Evolutionary conservation across 805 yeast genomes (phyloP), one percentile per base, ranked within the genome.

Genomic region (Grigorovia yakushimaensis): DNA sequence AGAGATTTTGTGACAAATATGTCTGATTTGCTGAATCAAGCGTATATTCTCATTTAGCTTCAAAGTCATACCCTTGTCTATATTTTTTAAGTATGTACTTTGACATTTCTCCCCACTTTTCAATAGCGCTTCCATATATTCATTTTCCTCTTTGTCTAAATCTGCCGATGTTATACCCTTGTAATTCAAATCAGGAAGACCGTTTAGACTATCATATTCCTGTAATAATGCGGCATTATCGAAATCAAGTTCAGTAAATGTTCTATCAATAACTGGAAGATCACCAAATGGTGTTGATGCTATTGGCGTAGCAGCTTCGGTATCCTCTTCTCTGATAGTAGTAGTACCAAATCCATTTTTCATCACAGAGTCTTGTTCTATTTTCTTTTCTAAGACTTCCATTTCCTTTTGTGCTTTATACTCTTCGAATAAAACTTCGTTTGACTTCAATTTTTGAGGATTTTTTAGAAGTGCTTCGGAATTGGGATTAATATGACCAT

Each of bases 11-110:
- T 88, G 85, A 61, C 97, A 89, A 4, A 87, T 73, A 53, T 82
- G 84, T 49, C 98, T 72, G 35, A 93, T 84, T 55, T 88, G 88
- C 67, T 91, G 97, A 73, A 93, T 86, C 52, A 83, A 77, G 1
- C 72, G 68, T 41, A 93, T 81, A 56, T 89, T 93, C 19, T 74
- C 73, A 55, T 77, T 72, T 47, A 86, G 68, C 8, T 78, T 68
- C 15, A 74, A 72, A 48, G 80, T 78, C 43, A 88, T 69, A 0
- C 95, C 95, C 17, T 71, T 70, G 15, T 71, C 64, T 1, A 60
- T 55, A 5, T 77, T 65, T 2, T 71, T 61, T 49, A 78, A 72
- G 38, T 56, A 59, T 5, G 38, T 39, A 39, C 65, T 38, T 55
- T 64, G 21, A 76, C 73, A 11, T 64, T 67, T 17, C 62, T 61